phyloP scores from a whole-genome alignment of 2,329 filamentous ascomycete genomes.

The Pestalotiopsis sp. region DNA sequence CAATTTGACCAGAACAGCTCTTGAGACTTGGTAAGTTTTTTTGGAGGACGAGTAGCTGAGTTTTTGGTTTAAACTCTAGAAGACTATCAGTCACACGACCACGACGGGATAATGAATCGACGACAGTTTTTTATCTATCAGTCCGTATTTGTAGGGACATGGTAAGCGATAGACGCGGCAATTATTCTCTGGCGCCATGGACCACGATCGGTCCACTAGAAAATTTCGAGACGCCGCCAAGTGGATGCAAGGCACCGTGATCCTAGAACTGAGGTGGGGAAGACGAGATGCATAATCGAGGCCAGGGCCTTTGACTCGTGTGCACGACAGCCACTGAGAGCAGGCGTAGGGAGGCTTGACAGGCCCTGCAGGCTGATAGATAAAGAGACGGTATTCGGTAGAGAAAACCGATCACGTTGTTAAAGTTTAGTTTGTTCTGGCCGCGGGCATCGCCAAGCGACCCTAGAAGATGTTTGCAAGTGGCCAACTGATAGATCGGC shows the following conservation, averaged over 20 bases:
- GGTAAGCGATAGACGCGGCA: constrained; percentile 4
- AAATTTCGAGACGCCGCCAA: constrained; percentile 14
- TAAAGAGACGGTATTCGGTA: background rate
- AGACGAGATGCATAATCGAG: background rate
- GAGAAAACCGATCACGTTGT: background rate
- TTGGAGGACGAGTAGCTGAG: background rate
- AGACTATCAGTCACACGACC: background rate
- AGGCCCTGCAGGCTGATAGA: background rate
- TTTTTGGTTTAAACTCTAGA: background rate
- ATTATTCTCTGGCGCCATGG: background rate
- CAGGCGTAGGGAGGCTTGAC: background rate
- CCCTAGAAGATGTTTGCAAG: background rate
- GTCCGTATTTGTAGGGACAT: background rate
- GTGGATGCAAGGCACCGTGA: constrained; percentile 9
- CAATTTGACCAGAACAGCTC: background rate
- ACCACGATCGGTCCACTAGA: constrained; percentile 9
- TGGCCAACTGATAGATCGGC: too few relatives aligned
- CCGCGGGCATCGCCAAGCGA: background rate
- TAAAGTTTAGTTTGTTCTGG: background rate
- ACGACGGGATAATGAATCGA: background rate
- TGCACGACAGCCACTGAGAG: background rate
- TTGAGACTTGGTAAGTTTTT: background rate
- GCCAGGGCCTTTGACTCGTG: constrained; percentile 5
- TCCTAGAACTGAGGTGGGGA: background rate
- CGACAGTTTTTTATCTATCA: background rate